These are phyloP conservation scores for Tetradesmus obliquus DNA, from an alignment of 139 green algal species.

Conservation along the genomic window DNA sequence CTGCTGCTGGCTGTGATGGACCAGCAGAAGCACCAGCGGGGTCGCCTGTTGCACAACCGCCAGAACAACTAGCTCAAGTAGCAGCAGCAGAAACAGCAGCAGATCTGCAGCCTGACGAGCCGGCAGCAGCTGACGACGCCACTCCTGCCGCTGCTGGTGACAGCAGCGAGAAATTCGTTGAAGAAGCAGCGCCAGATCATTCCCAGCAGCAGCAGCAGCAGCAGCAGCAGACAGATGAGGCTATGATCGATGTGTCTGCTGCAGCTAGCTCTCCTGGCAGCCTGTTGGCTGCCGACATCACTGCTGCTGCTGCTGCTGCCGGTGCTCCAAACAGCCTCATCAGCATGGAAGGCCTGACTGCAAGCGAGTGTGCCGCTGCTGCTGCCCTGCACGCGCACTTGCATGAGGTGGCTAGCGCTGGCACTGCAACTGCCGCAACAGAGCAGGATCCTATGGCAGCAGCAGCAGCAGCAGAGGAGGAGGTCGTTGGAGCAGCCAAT, in stretches of 20 bases:
- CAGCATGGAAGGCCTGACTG: not conserved
- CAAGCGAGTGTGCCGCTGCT: not conserved
- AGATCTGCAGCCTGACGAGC: not conserved
- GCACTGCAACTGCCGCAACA: not conserved
- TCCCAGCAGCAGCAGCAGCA: not conserved
- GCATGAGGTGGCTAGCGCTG: not conserved
- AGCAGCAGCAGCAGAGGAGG: not conserved
- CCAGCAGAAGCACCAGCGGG: not conserved
- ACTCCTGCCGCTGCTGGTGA: not conserved
- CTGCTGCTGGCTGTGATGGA: not conserved
- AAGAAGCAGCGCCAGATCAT: not conserved
- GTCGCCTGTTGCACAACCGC: no score
- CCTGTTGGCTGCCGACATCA: no score
- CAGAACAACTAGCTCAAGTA: not conserved
- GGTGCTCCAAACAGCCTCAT: not conserved
- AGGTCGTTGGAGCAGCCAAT: not conserved
- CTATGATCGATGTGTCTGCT: not conserved
- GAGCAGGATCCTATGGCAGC: not conserved
- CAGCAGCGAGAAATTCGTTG: not conserved
- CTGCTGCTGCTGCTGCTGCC: not conserved
- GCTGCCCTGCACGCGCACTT: not conserved
- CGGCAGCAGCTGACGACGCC: not conserved
- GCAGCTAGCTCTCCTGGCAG: not conserved
- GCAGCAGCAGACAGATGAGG: not conserved
- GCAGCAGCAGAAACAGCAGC: not conserved